A percentile compares a stretch with the other conserved stretches of the same genome.
Evolutionary conservation across 306 rosid species (phyloP).

Genomic region (Corylus americana): DNA sequence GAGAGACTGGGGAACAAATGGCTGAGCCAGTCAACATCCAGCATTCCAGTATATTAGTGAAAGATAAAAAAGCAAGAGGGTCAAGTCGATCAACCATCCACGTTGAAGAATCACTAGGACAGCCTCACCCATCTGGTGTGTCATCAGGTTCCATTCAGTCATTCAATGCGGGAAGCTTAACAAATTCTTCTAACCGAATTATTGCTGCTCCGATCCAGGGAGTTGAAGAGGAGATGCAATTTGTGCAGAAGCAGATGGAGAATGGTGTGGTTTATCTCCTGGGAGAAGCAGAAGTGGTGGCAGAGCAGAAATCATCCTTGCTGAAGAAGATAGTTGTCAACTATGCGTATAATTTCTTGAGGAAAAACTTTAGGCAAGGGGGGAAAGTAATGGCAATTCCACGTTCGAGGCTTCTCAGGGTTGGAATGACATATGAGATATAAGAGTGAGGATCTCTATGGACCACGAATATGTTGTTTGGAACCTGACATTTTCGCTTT

Average conservation of each 20-base stretch:
- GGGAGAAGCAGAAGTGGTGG: constrained; percentile 74
- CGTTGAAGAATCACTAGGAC: constrained; percentile 14
- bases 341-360: constrained; percentile 56
- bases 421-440: constrained; percentile 58
- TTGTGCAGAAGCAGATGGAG: constrained; percentile 56
- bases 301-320: constrained; percentile 57
- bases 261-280: constrained; percentile 67
- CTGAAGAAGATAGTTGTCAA: constrained; percentile 63
- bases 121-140: not conserved
- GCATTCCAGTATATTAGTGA: not conserved
- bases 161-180: not conserved
- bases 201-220: constrained; percentile 29
- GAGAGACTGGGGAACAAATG: not conserved
- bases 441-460: not conserved
- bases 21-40: not conserved
- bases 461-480: not conserved
- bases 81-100: constrained; percentile 5
- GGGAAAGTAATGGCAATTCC: constrained; percentile 49
- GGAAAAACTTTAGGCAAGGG: constrained; percentile 70
- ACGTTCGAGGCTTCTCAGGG: constrained; percentile 58
- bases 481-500: too few relatives aligned
- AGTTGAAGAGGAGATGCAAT: constrained; percentile 52
- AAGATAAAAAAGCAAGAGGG: not conserved
- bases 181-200: constrained; percentile 31
- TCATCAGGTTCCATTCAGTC: constrained; percentile 22